These are phyloP conservation scores for Alliaria petiolata DNA, from an alignment of 345 rosid genomes.

Conservation along the genomic window DNA sequence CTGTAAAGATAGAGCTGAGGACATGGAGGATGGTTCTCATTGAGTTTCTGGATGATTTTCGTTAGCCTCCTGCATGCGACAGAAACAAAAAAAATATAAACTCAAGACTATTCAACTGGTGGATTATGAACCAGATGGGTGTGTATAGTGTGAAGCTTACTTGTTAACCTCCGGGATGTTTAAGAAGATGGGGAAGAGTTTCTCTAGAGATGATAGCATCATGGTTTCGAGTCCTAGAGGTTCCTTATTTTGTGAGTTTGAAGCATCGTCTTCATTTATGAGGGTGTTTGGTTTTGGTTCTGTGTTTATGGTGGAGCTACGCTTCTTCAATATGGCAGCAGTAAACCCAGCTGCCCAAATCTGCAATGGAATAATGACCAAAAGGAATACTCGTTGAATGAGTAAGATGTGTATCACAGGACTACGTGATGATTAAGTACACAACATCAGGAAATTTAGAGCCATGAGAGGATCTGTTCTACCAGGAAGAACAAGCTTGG, in stretches of 20 bases:
- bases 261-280: slow-evolving; percentile 18
- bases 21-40: slow-evolving; percentile 54
- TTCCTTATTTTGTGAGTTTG: slow-evolving; percentile 32
- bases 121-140: background rate
- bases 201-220: slow-evolving; percentile 54
- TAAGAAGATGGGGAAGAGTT: slow-evolving; percentile 46
- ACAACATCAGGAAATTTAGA: background rate
- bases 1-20: slow-evolving; percentile 92
- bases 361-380: slow-evolving; percentile 36
- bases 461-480: background rate
- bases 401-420: background rate
- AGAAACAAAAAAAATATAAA: background rate
- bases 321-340: slow-evolving; percentile 72
- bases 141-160: slow-evolving; percentile 37
- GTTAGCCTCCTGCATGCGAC: slow-evolving; percentile 60
- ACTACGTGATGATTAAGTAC: background rate
- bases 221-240: slow-evolving; percentile 40
- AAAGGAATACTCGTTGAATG: no score
- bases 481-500: no score
- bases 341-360: slow-evolving; percentile 95
- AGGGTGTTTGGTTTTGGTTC: slow-evolving; percentile 22
- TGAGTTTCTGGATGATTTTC: slow-evolving; percentile 35
- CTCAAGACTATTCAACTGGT: background rate
- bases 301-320: slow-evolving; percentile 39
- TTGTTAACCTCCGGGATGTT: slow-evolving; percentile 53